Conservation (phyloP, 1,284 basidiomycete species). For the Ceratobasidium theobromae region DNA sequence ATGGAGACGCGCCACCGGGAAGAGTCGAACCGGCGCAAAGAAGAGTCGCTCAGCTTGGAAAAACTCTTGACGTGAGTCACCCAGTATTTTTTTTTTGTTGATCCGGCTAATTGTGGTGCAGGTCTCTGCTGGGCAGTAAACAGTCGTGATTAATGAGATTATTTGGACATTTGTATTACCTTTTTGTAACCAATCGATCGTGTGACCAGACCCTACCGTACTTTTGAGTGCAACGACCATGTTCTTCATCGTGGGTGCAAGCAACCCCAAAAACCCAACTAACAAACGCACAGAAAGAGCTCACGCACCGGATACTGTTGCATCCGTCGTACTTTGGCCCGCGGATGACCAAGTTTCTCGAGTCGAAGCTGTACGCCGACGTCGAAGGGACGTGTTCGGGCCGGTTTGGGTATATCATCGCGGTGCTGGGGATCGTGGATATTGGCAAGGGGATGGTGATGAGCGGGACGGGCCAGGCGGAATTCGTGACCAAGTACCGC, state of each 20-base stretch:
- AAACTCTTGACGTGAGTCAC: constrained; percentile 22
- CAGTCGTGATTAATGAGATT: no score
- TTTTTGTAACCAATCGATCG: no score
- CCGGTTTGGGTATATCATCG: constrained; percentile 95
- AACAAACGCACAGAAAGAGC: constrained; percentile 70
- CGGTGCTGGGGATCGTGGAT: constrained; percentile 86
- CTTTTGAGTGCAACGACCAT: constrained; percentile 14
- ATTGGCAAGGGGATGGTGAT: constrained; percentile 88
- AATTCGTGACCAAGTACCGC: constrained; percentile 87
- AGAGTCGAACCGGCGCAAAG: constrained; percentile 13
- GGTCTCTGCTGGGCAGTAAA: no score
- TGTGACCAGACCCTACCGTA: background rate
- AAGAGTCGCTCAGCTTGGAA: constrained; percentile 20
- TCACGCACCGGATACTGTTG: constrained; percentile 92
- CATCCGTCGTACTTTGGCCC: constrained; percentile 99
- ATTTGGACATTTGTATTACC: no score
- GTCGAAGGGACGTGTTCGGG: constrained; percentile 98
- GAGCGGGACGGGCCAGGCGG: constrained; percentile 89
- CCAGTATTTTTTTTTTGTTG: background rate
- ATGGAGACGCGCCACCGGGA: constrained; percentile 24
- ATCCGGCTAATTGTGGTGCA: no score
- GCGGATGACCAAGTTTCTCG: constrained; percentile 89
- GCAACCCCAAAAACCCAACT: background rate
- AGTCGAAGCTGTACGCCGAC: constrained; percentile 91
- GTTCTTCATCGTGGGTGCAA: constrained; percentile 34